Base-by-base conservation (phyloP, 2,329 filamentous ascomycete species). In the Westerdykella sp. region DNA sequence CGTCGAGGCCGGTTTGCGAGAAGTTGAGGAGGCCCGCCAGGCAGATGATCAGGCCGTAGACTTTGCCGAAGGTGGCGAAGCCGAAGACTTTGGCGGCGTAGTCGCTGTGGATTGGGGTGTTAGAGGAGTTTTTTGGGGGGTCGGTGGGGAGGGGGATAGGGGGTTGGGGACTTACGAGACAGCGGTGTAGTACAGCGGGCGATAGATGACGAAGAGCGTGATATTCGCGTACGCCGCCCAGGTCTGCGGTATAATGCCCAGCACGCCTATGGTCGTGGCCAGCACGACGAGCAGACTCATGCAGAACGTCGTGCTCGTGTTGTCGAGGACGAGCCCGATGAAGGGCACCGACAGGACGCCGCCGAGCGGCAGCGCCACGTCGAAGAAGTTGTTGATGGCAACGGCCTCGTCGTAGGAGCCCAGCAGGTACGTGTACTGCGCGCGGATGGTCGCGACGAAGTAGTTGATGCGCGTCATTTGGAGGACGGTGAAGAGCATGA, bases 41-140 rank as follows among this genome's bases (percentile, higher is more conserved):
- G 66, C 87, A 94, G 54, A 95, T 95, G 52, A 95, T 85, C 15
- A 90, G 76, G 10, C 89, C 89, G 66, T 95, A 95, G n/a, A 96
- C 88, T 44, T 87, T 95, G 37, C 89, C 90, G 55, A 95, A 95
- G 0, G 88, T 95, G 47, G 82, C 65, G 69, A 95, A 95, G 13
- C 89, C 89, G 63, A 95, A 95, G 30, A 95, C 88, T 69, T 95
- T 95, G 47, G 87, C 88, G 15, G 81, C 79, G 65, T 94, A 95
- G 69, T 95, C 89, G 21, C 76, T 76, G 40, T 21, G 21, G 16
- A 7, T 12, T 2, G 2, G 7, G 10, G 15, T 15, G 34, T 38
- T 31, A 28, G 13, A 7, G 18, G 18, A 21, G n/a, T n/a, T n/a
- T n/a, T n/a, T n/a, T n/a, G n/a, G 18, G 18, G 18, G 18, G 35